These are phyloP conservation scores for Trypethelium eluteriae DNA, from an alignment of 495 filamentous ascomycete species.

Conservation along the genomic window DNA sequence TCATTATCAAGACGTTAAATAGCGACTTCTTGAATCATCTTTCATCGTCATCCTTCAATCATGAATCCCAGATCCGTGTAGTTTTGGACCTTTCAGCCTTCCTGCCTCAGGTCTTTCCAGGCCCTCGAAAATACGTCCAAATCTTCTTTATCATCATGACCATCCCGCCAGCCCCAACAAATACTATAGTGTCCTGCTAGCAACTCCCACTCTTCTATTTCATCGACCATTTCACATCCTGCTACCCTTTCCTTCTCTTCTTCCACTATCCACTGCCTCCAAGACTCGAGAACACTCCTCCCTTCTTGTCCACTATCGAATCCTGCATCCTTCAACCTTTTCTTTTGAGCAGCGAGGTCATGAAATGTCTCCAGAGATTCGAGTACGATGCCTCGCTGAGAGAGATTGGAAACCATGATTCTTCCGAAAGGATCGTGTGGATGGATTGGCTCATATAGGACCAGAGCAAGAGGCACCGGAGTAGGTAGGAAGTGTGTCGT, in stretches of 20 bases:
- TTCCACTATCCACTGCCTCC: conserved; percentile 59
- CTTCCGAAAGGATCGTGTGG: conserved; percentile 77
- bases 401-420: conserved; percentile 87
- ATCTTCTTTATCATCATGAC: conserved; percentile 23
- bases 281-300: conserved; percentile 65
- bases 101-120: conserved; percentile 19
- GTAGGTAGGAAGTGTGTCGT: conserved; percentile 44
- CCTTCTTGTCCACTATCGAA: conserved; percentile 49
- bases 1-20: neutral
- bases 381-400: conserved; percentile 72
- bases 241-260: conserved; percentile 77
- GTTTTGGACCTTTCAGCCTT: conserved; percentile 2
- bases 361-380: conserved; percentile 71
- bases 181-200: conserved; percentile 85
- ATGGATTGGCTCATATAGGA: conserved; percentile 85
- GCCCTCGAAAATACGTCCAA: conserved; percentile 21
- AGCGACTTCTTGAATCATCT: no score
- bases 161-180: conserved; percentile 69
- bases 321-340: conserved; percentile 56
- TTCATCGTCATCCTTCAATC: neutral
- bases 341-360: conserved; percentile 55
- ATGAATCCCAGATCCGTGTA: neutral
- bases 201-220: conserved; percentile 90
- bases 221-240: conserved; percentile 78
- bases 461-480: conserved; percentile 47